Percentiles rank a stretch among this genome's conserved stretches.
Evolutionary conservation across 2,329 filamentous ascomycete genomes (phyloP).

Genomic region (Remersonia thermophila): DNA sequence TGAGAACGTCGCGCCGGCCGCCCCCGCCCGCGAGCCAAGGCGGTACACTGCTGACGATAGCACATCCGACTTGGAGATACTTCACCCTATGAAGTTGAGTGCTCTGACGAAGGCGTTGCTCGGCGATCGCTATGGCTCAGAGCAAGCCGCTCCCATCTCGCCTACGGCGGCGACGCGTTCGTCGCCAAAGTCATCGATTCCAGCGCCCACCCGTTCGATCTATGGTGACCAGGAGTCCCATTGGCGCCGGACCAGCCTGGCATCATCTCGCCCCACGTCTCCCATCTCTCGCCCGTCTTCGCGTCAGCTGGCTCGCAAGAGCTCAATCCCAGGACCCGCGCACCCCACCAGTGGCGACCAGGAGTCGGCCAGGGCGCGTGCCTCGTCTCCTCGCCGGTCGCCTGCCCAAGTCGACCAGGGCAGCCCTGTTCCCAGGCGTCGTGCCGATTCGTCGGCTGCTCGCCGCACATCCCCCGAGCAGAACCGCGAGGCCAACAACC

Average conservation of each 20-base stretch:
- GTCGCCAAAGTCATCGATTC: neutral
- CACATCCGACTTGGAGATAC: conserved; percentile 89
- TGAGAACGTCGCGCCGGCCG: too few species aligned
- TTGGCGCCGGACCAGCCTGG: neutral
- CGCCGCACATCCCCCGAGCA: conserved; percentile 28
- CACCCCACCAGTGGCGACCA: neutral
- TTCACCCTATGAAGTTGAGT: conserved; percentile 84
- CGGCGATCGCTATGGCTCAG: conserved; percentile 22
- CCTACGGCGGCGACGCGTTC: conserved; percentile 11
- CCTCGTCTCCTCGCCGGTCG: too few species aligned
- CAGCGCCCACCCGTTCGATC: neutral
- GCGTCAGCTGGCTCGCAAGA: neutral
- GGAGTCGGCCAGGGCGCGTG: neutral
- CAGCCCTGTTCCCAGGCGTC: too few species aligned
- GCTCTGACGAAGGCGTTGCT: conserved; percentile 81
- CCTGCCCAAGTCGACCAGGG: too few species aligned
- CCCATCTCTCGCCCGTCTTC: neutral
- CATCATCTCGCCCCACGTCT: neutral
- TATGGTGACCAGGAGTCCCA: conserved; percentile 3
- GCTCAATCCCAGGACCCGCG: neutral
- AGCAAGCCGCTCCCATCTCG: neutral
- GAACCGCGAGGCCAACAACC: conserved; percentile 37
- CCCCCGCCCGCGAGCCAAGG: conserved; percentile 26
- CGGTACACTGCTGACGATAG: conserved; percentile 51
- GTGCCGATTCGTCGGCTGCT: neutral